Evolutionary conservation across 345 rosid species (phyloP), one percentile per base, ranked within the genome.

Genomic region (Eucalyptus camaldulensis): DNA sequence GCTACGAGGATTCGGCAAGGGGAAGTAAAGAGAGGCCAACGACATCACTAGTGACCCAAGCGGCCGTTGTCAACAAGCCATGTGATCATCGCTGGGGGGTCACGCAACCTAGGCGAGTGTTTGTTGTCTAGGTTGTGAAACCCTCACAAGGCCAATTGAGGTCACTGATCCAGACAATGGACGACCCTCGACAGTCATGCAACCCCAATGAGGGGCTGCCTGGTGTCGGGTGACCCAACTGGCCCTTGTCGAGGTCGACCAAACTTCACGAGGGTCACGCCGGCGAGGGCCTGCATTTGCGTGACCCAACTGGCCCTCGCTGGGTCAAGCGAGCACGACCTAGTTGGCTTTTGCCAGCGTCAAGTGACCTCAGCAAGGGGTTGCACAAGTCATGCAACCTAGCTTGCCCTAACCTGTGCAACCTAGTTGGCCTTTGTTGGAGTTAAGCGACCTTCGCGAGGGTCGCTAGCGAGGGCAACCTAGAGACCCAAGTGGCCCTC

Each of bases 11-110:
- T 17, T 53, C 2, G 24, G 21, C 1, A 7, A 2, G 10, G 0
- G 9, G 56, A 53, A 53, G 56, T 53, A 17, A 53, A 53, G 24
- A 53, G 56, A 53, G 56, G 24, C 56, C 22, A 7, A 7, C 56
- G 0, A 7, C 56, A 53, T 53, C 0, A 53, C 9, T 0, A 0
- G 9, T 0, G 2, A 53, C 56, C 0, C 2, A 53, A 2, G 56
- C 1, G 1, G 4, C 56, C 9, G 0, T 53, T 2, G 0, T 0
- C 1, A 0, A 0, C 56, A 53, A 19, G 24, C 24, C 10, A 0
- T 17, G 10, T 7, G 56, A 53, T 3, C 10, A 0, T 1, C 4
- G 8, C 1, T 19, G 0, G 56, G 21, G 54, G 56, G 4, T 51
- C 0, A 4, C 0, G 0, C 0, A 0, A 53, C 24, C 56, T 53